phyloP scores from a whole-genome alignment of 148 eudicot genomes.

The Vaccinium macrocarpon region DNA sequence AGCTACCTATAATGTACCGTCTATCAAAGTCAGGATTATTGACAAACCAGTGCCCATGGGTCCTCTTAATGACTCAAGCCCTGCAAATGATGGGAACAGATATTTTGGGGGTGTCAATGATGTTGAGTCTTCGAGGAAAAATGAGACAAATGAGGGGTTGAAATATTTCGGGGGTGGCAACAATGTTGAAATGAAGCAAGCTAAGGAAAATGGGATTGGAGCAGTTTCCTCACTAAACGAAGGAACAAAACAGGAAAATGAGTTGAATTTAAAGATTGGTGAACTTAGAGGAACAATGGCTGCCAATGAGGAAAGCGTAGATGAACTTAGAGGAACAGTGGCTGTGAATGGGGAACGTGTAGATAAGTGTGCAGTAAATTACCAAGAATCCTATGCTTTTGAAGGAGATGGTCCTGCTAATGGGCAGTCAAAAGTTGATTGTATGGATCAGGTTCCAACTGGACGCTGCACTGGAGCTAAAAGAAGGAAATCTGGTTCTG shows the following conservation, averaged over 20 bases:
- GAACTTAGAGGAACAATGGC: constrained; percentile 27
- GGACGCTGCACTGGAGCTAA: constrained; percentile 64
- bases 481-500: constrained; percentile 85
- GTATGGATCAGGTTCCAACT: constrained; percentile 42
- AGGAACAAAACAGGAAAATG: constrained; percentile 38
- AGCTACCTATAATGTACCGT: constrained; percentile 49
- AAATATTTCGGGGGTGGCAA: constrained; percentile 18
- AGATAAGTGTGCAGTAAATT: constrained; percentile 23
- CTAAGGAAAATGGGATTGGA: constrained; percentile 33
- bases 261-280: constrained; percentile 31
- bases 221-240: constrained; percentile 26
- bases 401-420: constrained; percentile 40
- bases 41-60: constrained; percentile 32
- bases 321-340: constrained; percentile 26
- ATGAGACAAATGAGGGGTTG: constrained; percentile 25
- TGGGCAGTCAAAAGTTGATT: constrained; percentile 42
- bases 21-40: constrained; percentile 31
- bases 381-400: constrained; percentile 29
- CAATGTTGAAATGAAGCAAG: constrained; percentile 27
- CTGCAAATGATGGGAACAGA: constrained; percentile 23
- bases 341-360: constrained; percentile 9
- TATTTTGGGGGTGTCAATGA: constrained; percentile 18
- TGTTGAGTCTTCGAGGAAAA: constrained; percentile 27
- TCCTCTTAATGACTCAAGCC: constrained; percentile 23
- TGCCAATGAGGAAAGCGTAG: constrained; percentile 20